Percentiles rank a stretch among this genome's conserved stretches.
Conservation (phyloP, 73 alveolate species). For the Tetrahymena elliotti region DNA sequence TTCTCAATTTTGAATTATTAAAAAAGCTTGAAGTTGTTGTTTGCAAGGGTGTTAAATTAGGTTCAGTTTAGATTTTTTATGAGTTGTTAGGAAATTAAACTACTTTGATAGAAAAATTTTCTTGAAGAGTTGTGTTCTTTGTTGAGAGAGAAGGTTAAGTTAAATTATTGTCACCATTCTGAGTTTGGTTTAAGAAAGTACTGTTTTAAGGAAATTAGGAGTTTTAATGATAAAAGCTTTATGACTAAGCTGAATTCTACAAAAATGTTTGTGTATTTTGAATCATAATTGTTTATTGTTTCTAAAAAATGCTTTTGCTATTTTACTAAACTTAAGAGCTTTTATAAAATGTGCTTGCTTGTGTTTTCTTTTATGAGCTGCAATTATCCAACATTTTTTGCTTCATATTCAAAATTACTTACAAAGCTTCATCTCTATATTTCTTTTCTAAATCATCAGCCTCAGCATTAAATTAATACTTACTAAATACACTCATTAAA, state of each 20-base stretch:
- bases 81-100: not conserved
- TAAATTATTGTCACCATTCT: not conserved
- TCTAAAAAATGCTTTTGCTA: not conserved
- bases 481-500: not conserved
- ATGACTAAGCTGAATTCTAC: not conserved
- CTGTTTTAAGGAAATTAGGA: not conserved
- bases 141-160: not conserved
- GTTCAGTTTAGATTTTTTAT: not conserved
- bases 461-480: not conserved
- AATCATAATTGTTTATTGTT: not conserved
- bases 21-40: not conserved
- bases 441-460: not conserved
- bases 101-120: not conserved
- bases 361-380: not conserved
- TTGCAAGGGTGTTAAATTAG: not conserved
- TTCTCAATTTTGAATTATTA: not conserved
- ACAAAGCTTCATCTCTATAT: not conserved
- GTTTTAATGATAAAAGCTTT: not conserved
- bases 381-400: not conserved
- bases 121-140: not conserved
- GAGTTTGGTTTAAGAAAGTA: not conserved
- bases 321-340: not conserved
- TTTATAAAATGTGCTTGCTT: not conserved
- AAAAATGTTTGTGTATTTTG: not conserved
- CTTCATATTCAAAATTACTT: not conserved